These are phyloP conservation scores for Atractiella rhizophila DNA, from an alignment of 768 basidiomycete species.

Conservation along the genomic window DNA sequence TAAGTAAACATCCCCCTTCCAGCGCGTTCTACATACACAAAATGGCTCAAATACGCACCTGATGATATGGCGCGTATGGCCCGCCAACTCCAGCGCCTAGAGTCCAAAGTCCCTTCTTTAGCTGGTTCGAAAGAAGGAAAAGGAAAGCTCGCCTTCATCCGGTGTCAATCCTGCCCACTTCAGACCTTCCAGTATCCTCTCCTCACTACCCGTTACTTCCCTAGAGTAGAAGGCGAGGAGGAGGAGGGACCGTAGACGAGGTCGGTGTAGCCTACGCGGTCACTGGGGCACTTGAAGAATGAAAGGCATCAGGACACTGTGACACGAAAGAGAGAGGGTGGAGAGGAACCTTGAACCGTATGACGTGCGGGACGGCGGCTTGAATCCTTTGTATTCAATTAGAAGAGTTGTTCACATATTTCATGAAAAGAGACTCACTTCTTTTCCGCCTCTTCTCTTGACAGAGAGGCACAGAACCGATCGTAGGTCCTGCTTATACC, in stretches of 20 bases:
- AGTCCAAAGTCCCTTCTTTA: too few relatives aligned
- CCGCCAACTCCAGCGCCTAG: too few relatives aligned
- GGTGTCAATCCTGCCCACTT: slow-evolving; percentile 71
- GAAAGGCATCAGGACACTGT: background rate
- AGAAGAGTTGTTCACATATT: too few relatives aligned
- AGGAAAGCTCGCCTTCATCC: slow-evolving; percentile 47
- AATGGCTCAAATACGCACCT: slow-evolving; percentile 81
- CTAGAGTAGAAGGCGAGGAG: too few relatives aligned
- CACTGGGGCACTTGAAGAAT: slow-evolving; percentile 1
- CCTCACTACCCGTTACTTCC: slow-evolving; percentile 37
- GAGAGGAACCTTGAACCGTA: slow-evolving; percentile 56
- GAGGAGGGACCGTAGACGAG: slow-evolving; percentile 42
- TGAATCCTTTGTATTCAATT: too few relatives aligned
- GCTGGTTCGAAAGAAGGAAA: background rate
- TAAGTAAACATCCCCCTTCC: too few relatives aligned
- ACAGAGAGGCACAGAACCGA: slow-evolving; percentile 58
- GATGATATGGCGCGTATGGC: too few relatives aligned
- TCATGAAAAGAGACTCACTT: too few relatives aligned
- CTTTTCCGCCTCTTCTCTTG: slow-evolving; percentile 40
- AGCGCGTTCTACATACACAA: too few relatives aligned
- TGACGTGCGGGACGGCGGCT: too few relatives aligned
- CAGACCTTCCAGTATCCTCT: too few relatives aligned
- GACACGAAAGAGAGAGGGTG: background rate
- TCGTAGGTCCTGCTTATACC: slow-evolving; percentile 70
- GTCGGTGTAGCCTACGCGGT: slow-evolving; percentile 1